Evolutionary conservation across 192 early-diverging fungal species (phyloP).

Genomic region (Mortierella hygrophila): DNA sequence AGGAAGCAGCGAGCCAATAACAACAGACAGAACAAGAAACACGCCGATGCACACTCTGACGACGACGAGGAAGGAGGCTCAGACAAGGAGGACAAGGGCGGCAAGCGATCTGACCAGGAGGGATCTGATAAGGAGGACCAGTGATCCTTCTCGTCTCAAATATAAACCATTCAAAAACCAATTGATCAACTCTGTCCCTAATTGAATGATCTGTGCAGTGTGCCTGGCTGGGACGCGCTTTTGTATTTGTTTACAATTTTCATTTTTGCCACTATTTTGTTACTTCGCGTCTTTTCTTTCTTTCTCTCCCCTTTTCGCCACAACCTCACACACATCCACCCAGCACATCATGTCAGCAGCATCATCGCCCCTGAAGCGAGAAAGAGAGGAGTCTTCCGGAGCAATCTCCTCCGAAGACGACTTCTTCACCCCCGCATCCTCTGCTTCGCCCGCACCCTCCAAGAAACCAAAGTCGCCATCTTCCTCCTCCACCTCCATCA

Average conservation of each 20-base stretch:
- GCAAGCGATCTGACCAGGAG: constrained; percentile 18
- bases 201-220: not conserved
- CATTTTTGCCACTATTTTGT: not conserved
- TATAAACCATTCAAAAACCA: not conserved
- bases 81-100: constrained; percentile 11
- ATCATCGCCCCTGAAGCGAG: constrained; percentile 40
- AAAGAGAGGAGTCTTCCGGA: constrained; percentile 23
- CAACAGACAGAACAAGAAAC: constrained; percentile 48
- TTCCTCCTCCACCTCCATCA: not conserved
- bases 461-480: constrained; percentile 49
- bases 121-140: constrained; percentile 11
- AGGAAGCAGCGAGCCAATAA: constrained; percentile 70
- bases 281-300: constrained; percentile 5
- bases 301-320: not conserved
- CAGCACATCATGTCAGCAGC: constrained; percentile 28
- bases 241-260: constrained; percentile 26
- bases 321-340: not conserved
- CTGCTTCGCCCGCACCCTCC: constrained; percentile 36
- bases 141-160: not conserved
- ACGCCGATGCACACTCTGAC: constrained; percentile 9
- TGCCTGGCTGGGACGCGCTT: constrained; percentile 28
- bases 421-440: constrained; percentile 48
- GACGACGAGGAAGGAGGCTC: constrained; percentile 19
- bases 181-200: not conserved
- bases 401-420: constrained; percentile 41